Conservation (phyloP, 202 grass and related monocot genomes). For the Panicum hallii region DNA sequence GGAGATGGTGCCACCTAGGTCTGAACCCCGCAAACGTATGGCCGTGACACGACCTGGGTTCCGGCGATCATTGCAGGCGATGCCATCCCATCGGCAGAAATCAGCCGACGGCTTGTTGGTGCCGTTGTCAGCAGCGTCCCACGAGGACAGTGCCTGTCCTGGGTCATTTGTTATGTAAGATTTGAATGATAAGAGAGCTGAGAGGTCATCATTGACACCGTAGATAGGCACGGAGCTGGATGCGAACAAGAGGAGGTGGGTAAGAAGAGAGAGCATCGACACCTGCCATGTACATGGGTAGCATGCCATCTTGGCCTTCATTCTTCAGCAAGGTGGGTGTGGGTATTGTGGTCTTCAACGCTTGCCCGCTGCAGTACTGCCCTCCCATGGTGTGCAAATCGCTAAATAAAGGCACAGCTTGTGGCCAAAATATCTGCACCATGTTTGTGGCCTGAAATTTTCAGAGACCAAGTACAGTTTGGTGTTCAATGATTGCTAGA, state of each 20-base stretch:
- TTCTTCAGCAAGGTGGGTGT: background rate
- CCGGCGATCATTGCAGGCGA: conserved; percentile 28
- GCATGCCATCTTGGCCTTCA: background rate
- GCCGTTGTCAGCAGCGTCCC: background rate
- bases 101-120: background rate
- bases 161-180: background rate
- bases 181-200: conserved; percentile 30
- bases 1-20: conserved; percentile 18
- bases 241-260: background rate
- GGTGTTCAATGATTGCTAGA: background rate
- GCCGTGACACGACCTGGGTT: conserved; percentile 16
- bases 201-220: background rate
- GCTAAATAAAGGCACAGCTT: background rate
- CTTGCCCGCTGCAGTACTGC: background rate
- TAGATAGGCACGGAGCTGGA: background rate
- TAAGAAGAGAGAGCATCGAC: background rate
- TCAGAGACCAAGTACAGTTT: background rate
- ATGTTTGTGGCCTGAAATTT: background rate
- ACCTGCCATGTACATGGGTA: background rate
- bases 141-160: background rate
- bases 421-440: background rate
- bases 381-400: background rate
- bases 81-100: conserved; percentile 23
- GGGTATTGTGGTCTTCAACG: background rate
- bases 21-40: background rate